Percentiles rank a stretch among this genome's conserved stretches.
Conservation (phyloP, 164 flowering plant species). For the Tetracentron sinense region DNA sequence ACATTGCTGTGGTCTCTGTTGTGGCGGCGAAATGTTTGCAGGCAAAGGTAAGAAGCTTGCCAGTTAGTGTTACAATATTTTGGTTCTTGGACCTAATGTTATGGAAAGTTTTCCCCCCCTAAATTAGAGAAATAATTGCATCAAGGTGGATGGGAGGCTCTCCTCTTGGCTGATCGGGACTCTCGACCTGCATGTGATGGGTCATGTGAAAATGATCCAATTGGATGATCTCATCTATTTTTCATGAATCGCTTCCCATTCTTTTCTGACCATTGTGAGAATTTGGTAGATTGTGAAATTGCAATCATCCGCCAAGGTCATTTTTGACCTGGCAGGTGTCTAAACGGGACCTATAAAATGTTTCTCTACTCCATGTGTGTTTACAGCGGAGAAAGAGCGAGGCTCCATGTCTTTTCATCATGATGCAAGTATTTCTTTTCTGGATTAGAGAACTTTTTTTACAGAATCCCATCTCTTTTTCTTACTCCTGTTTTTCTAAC, state of each 20-base stretch:
- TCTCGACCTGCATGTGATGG: background rate
- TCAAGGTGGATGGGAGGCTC: too few species aligned
- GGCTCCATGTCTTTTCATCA: too few species aligned
- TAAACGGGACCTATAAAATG: too few species aligned
- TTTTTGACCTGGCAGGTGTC: too few species aligned
- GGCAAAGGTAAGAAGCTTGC: conserved; percentile 65
- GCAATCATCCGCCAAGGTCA: too few species aligned
- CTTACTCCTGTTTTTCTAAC: background rate
- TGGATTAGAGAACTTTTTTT: too few species aligned
- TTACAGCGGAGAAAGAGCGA: too few species aligned
- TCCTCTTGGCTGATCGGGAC: background rate
- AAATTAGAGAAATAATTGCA: background rate
- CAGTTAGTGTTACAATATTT: background rate
- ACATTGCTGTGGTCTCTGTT: too few species aligned
- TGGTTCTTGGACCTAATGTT: background rate
- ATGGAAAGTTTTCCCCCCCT: background rate
- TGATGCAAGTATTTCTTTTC: too few species aligned
- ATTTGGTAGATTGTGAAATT: too few species aligned
- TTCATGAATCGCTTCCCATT: background rate
- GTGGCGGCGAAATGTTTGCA: conserved; percentile 28
- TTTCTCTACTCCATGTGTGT: too few species aligned
- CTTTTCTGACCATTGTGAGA: background rate
- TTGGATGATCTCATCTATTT: background rate
- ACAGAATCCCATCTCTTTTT: background rate
- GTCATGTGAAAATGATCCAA: too few species aligned